phyloP scores from a whole-genome alignment of 1,139 yeast species.

The Kodamaea ohmeri region DNA sequence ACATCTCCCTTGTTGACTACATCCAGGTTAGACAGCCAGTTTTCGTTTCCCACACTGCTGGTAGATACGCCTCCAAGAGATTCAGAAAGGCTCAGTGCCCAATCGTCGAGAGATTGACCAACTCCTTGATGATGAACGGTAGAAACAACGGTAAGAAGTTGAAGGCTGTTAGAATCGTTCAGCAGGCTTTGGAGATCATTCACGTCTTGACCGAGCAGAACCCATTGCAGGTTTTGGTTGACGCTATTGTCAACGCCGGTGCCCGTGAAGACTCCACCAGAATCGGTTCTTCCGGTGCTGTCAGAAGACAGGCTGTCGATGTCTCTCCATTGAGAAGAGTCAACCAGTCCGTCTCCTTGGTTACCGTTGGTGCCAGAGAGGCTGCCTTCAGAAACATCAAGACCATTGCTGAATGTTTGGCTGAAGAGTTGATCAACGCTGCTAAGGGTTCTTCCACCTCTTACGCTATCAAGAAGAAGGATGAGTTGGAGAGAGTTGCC shows the following conservation, averaged over 20 bases:
- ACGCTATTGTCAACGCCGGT: slow-evolving; percentile 99
- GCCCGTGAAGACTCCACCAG: slow-evolving; percentile 99
- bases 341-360: slow-evolving; percentile 97
- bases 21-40: slow-evolving; percentile 97
- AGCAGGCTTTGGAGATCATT: slow-evolving; percentile 98
- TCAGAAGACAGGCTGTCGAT: slow-evolving; percentile 99
- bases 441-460: slow-evolving; percentile 99
- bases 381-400: slow-evolving; percentile 99
- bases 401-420: slow-evolving; percentile 99
- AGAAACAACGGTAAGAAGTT: slow-evolving; percentile 99
- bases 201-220: slow-evolving; percentile 97
- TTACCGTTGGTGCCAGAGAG: slow-evolving; percentile 99
- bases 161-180: slow-evolving; percentile 99
- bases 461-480: slow-evolving; percentile 99
- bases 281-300: slow-evolving; percentile 99
- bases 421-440: slow-evolving; percentile 99
- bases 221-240: slow-evolving; percentile 99
- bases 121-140: slow-evolving; percentile 99
- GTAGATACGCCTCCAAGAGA: slow-evolving; percentile 99
- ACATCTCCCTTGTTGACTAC: slow-evolving; percentile 97
- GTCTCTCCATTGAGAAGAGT: slow-evolving; percentile 99
- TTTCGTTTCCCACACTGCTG: slow-evolving; percentile 98
- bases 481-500: slow-evolving; percentile 99
- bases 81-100: slow-evolving; percentile 99
- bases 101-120: slow-evolving; percentile 97